Percentiles rank a stretch among this genome's conserved stretches.
These are phyloP conservation scores for Colletotrichum cuscutae DNA, from an alignment of 2,329 filamentous ascomycete genomes.

Conservation along the genomic window DNA sequence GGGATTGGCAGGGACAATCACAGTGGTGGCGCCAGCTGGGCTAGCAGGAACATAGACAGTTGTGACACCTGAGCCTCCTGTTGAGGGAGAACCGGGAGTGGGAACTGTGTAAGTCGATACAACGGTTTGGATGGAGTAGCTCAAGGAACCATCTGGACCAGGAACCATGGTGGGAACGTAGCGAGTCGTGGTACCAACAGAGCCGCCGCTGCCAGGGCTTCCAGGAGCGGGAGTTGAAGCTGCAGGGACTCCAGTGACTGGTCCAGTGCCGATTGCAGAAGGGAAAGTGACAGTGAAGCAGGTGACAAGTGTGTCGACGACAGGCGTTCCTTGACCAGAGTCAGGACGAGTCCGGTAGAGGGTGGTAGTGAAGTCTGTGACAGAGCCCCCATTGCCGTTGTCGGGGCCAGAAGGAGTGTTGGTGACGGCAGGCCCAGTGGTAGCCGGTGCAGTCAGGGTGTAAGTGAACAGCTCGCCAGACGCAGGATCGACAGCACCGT, in stretches of 20 bases:
- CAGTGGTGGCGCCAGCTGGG: constrained; percentile 3
- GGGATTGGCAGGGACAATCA: neutral
- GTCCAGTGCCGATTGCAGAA: constrained; percentile 12
- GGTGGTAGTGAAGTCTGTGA: constrained; percentile 32
- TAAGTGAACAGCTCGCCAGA: constrained; percentile 12
- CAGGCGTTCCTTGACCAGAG: constrained; percentile 17
- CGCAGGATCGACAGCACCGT: neutral
- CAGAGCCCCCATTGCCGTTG: neutral
- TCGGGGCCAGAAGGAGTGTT: neutral
- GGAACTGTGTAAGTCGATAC: constrained; percentile 46
- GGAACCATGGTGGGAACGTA: constrained; percentile 31
- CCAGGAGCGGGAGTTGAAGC: neutral
- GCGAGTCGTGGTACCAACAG: constrained; percentile 14
- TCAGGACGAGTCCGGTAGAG: constrained; percentile 26
- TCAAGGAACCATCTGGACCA: constrained; percentile 46
- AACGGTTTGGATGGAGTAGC: constrained; percentile 39
- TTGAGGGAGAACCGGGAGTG: constrained; percentile 16
- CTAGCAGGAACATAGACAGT: neutral
- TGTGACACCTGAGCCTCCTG: constrained; percentile 14
- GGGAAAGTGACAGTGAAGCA: constrained; percentile 42
- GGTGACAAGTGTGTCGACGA: constrained; percentile 33
- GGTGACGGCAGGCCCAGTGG: neutral
- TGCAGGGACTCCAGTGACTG: neutral
- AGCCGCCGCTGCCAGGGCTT: neutral
- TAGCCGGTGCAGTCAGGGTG: constrained; percentile 2